Base-by-base conservation (phyloP, 2,329 filamentous ascomycete species). In the Cladophialophora psammophila region DNA sequence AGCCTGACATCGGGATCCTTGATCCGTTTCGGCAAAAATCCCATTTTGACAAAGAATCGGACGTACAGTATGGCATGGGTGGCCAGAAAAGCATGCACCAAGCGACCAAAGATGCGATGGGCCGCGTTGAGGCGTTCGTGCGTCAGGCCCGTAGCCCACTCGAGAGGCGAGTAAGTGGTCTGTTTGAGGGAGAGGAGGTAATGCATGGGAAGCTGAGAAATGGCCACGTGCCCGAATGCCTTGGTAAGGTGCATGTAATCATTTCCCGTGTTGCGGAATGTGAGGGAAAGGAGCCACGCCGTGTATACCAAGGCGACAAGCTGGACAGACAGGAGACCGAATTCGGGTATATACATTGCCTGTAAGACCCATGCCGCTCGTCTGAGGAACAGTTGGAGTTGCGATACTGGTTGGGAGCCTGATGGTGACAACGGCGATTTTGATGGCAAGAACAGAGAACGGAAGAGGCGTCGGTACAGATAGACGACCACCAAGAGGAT, bases 241-340 rank as follows among this genome's bases (percentile, higher is more conserved):
- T 88, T 89, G 31, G 87, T 89, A 31, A 89, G 77, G 74, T 89
- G 87, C 35, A 89, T 79, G 64, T 89, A 89, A 75, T 89, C 87
- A 12, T 69, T 50, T 6, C 70, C 64, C 13, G 72, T 74, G 55
- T 66, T 34, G 40, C 63, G 64, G 45, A 65, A 53, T 56, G 63
- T 61, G 5, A 72, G 65, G 54, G 67, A 72, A 7, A 72, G 52
- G 10, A 74, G 71, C 66, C 68, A 73, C 35, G 31, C 5, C 8
- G 65, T 42, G 57, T 74, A 74, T n/a, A 67, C 0, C 10, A 65
- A 9, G 12, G 63, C 71, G 7, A 69, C n/a, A 1, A 73, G 32
- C 13, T 69, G 71, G n/a, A 71, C 55, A 34, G 55, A 42, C 9
- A 71, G 55, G 18, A 69, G 65, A 1, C 72, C 72, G 61, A 72